These are phyloP conservation scores for Puccinia brachypodii DNA, from an alignment of 1,284 basidiomycete species.

Conservation along the genomic window DNA sequence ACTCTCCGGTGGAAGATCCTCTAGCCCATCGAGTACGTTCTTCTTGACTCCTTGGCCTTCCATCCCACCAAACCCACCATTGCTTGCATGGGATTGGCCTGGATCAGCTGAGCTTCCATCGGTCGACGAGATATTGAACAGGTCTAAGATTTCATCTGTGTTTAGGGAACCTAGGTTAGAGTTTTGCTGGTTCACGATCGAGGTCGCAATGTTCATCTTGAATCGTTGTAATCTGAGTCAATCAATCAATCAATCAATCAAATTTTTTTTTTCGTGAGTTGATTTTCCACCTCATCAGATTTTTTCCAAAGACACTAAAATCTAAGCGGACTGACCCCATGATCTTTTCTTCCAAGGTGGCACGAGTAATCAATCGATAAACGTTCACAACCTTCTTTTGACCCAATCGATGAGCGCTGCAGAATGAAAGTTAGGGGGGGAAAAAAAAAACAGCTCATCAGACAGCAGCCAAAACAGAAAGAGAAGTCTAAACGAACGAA, in stretches of 20 bases:
- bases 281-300: constrained; percentile 17
- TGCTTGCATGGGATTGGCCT: constrained; percentile 62
- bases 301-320: not conserved
- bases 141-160: constrained; percentile 91
- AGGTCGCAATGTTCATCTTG: constrained; percentile 96
- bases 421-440: not conserved
- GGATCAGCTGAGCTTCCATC: constrained; percentile 64
- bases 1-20: constrained; percentile 82
- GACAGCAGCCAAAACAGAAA: not conserved
- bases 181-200: constrained; percentile 96
- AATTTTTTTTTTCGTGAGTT: too few species aligned
- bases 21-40: constrained; percentile 77
- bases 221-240: constrained; percentile 81
- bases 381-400: constrained; percentile 99
- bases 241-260: constrained; percentile 48
- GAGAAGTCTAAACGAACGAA: not conserved
- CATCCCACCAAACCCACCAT: not conserved
- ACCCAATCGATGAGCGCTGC: constrained; percentile 82
- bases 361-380: constrained; percentile 93
- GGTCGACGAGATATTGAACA: constrained; percentile 72
- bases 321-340: constrained; percentile 76
- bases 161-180: constrained; percentile 91
- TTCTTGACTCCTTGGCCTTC: constrained; percentile 61
- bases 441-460: not conserved
- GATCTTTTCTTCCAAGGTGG: constrained; percentile 98